Conservation (phyloP, 2,329 filamentous ascomycete genomes). For the Diaporthe ilicicola region DNA sequence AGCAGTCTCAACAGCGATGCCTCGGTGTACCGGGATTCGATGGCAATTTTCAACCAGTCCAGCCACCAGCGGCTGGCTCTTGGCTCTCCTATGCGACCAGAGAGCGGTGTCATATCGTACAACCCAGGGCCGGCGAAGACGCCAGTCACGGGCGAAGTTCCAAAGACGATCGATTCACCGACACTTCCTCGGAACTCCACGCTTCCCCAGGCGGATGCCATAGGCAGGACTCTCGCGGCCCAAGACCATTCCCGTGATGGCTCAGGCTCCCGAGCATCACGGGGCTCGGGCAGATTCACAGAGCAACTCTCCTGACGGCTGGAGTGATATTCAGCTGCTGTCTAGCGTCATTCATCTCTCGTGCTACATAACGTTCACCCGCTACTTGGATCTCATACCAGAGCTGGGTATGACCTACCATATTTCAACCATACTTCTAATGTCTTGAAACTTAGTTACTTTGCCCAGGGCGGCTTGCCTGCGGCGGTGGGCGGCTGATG, state of each 20-base stretch:
- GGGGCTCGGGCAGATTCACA: constrained; percentile 30
- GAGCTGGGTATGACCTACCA: constrained; percentile 32
- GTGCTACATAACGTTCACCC: constrained; percentile 6
- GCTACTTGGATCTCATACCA: background rate
- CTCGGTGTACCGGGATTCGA: constrained; percentile 55
- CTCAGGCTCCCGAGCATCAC: constrained; percentile 25
- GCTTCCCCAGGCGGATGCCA: constrained; percentile 31
- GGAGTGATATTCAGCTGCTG: background rate
- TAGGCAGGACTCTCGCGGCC: constrained; percentile 31
- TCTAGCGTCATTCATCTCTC: background rate
- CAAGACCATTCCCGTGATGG: constrained; percentile 31
- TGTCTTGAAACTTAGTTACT: constrained; percentile 32
- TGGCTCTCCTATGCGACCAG: constrained; percentile 66
- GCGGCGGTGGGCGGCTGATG: constrained; percentile 8
- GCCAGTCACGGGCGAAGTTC: constrained; percentile 54
- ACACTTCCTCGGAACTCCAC: constrained; percentile 27
- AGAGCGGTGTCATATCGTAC: constrained; percentile 68
- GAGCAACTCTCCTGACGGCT: constrained; percentile 29
- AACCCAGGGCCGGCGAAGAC: constrained; percentile 72
- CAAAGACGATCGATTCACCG: constrained; percentile 27
- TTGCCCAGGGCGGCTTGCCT: background rate
- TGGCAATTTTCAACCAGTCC: constrained; percentile 40
- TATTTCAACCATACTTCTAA: constrained; percentile 33
- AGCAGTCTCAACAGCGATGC: constrained; percentile 51
- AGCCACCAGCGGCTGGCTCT: constrained; percentile 56